Evolutionary conservation across 2,329 filamentous ascomycete genomes (phyloP).

Genomic region (Pseudocercospora ulei): DNA sequence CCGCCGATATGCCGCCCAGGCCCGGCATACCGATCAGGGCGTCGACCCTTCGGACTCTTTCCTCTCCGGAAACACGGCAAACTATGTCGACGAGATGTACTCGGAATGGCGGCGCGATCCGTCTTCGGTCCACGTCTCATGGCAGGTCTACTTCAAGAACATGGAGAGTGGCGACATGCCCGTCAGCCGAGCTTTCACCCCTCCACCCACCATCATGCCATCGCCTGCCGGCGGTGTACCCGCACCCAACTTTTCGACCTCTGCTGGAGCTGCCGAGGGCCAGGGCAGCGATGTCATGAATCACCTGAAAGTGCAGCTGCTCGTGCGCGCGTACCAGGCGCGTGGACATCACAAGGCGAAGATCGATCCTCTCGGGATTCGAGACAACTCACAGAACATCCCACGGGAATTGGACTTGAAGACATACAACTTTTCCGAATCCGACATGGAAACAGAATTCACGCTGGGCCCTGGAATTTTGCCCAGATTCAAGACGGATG

Average conservation of each 20-base stretch:
- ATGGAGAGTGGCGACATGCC: constrained; percentile 98
- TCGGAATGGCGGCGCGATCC: constrained; percentile 93
- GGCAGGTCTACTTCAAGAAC: constrained; percentile 99
- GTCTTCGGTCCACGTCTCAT: constrained; percentile 88
- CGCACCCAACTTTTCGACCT: constrained; percentile 58
- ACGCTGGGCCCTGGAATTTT: constrained; percentile 87
- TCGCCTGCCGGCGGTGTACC: constrained; percentile 69
- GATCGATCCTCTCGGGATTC: constrained; percentile 91
- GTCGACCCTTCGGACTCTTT: constrained; percentile 90
- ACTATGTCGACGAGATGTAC: constrained; percentile 99
- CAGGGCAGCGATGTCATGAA: constrained; percentile 78
- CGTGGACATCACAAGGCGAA: constrained; percentile 97
- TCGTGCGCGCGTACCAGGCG: constrained; percentile 95
- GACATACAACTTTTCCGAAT: constrained; percentile 90
- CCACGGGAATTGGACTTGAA: constrained; percentile 88
- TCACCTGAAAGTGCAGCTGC: constrained; percentile 94
- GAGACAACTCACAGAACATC: constrained; percentile 41
- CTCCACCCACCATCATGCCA: constrained; percentile 83
- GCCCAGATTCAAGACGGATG: constrained; percentile 81
- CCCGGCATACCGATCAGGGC: constrained; percentile 51
- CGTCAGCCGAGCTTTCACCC: constrained; percentile 91
- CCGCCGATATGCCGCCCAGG: constrained; percentile 51
- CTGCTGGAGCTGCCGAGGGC: constrained; percentile 53
- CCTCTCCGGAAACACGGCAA: constrained; percentile 90
- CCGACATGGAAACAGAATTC: constrained; percentile 87